A percentile compares a stretch with the other conserved stretches of the same genome.
Conservation (phyloP, 2,329 filamentous ascomycete genomes). For the Furcasterigmium furcatum region DNA sequence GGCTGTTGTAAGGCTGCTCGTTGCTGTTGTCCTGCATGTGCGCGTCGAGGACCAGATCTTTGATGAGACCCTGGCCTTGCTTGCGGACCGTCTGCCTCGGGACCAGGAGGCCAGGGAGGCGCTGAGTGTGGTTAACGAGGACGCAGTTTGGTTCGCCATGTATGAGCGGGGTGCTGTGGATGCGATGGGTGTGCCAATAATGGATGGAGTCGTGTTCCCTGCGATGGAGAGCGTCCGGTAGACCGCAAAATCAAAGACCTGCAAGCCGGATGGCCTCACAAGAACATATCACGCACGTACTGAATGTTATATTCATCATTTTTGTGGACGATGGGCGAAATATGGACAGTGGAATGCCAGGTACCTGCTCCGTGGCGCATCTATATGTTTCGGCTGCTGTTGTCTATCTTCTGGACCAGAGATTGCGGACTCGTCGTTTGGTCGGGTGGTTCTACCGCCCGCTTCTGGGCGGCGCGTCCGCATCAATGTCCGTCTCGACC, state of each 20-base stretch:
- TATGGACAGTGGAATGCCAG: too few relatives aligned
- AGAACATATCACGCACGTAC: neutral
- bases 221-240: slow-evolving; percentile 8
- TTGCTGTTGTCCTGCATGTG: slow-evolving; percentile 59
- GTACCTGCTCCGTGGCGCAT: neutral
- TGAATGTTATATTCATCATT: too few relatives aligned
- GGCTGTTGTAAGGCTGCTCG: slow-evolving; percentile 55
- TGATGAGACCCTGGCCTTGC: slow-evolving; percentile 65
- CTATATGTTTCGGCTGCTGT: too few relatives aligned
- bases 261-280: too few relatives aligned
- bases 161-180: slow-evolving; percentile 42
- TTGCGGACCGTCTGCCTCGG: slow-evolving; percentile 49
- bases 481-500: slow-evolving; percentile 66
- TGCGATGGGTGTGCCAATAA: slow-evolving; percentile 29
- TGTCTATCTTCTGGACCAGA: too few relatives aligned
- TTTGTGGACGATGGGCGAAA: too few relatives aligned
- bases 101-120: slow-evolving; percentile 48
- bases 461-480: slow-evolving; percentile 23
- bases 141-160: slow-evolving; percentile 72
- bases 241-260: neutral
- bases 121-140: slow-evolving; percentile 63
- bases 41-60: slow-evolving; percentile 65
- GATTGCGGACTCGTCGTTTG: too few relatives aligned
- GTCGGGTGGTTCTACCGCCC: neutral
- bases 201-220: slow-evolving; percentile 39